phyloP scores from a whole-genome alignment of 306 rosid species.

The Lathyrus aphaca region DNA sequence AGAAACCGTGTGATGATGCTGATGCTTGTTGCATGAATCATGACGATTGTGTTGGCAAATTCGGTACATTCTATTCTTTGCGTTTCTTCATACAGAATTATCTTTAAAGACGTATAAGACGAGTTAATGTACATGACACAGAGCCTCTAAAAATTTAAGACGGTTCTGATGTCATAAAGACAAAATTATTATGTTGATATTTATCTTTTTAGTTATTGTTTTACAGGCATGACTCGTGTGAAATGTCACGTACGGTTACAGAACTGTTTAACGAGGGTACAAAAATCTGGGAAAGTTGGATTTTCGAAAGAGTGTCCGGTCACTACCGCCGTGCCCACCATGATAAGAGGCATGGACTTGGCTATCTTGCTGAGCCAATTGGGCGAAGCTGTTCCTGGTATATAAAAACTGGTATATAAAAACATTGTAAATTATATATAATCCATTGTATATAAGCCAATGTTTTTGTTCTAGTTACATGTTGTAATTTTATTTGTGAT shows the following conservation, averaged over 20 bases:
- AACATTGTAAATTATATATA: neutral
- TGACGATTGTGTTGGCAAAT: constrained; percentile 69
- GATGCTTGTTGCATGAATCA: constrained; percentile 91
- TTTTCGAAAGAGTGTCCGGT: constrained; percentile 68
- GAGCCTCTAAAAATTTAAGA: no score
- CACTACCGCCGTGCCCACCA: constrained; percentile 61
- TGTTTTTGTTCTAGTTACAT: neutral
- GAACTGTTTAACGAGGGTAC: constrained; percentile 62
- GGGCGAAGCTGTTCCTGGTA: constrained; percentile 18
- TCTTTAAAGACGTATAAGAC: no score
- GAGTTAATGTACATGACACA: no score
- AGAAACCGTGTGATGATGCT: constrained; percentile 86
- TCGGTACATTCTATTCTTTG: constrained; percentile 46
- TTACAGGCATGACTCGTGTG: constrained; percentile 62
- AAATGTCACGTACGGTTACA: constrained; percentile 72
- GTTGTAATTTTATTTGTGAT: constrained; percentile 3
- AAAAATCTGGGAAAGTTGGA: constrained; percentile 70
- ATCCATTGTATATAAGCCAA: neutral
- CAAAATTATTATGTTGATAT: neutral
- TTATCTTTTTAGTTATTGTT: constrained; percentile 12
- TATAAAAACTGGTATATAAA: neutral
- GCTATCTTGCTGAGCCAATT: constrained; percentile 79
- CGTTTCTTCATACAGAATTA: neutral
- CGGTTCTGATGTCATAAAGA: neutral
- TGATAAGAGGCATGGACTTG: constrained; percentile 84